Evolutionary conservation across 768 basidiomycete genomes (phyloP), one percentile per base, ranked within the genome.

Genomic region (Suillus alpinus): DNA sequence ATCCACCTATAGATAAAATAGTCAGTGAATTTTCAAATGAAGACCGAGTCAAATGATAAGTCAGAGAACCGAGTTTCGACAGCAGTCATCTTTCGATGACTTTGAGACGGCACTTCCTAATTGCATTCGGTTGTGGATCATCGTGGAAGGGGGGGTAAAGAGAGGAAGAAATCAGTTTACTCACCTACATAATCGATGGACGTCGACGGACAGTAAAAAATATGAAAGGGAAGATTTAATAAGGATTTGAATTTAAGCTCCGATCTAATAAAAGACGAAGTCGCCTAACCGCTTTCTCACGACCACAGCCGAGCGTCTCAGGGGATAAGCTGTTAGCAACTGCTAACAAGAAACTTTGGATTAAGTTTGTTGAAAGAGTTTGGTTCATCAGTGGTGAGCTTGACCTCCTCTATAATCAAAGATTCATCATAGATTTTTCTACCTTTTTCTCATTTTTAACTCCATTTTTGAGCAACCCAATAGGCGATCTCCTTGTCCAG

Each of bases 41-140:
- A 26, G 12, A 29, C 6, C 1, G 9, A 44, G 39, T 36, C 53
- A 31, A 43, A 6, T 37, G 23, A 59, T 41, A 59, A 58, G 40
- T 73, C 73, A 75, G 72, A 63, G 70, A 72, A 73, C 73, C 72
- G 73, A 55, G 68, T 63, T 50, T 73, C 72, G 70, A 73, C 72
- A 75, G 37, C 51, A 72, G 67, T 65, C 61, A 66, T 65, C 67
- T 46, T 41, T 50, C 63, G 2, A 53, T 56, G 61, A 65, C 70
- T 64, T 75, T 73, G 47, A 68, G 72, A 73, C 72, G 72, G 72
- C 72, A 73, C 72, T 73, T 73, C 72, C 72, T 73, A 73, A 72
- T 71, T 66, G 72, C 67, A 65, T 70, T 70, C 72, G 72, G 72
- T 71, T 63, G 29, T 64, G 65, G 68, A 50, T 73, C 72, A 73